Percentiles rank a stretch among this genome's conserved stretches.
Evolutionary conservation across 2,329 filamentous ascomycete genomes (phyloP).

Genomic region (Grosmannia clavigera): DNA sequence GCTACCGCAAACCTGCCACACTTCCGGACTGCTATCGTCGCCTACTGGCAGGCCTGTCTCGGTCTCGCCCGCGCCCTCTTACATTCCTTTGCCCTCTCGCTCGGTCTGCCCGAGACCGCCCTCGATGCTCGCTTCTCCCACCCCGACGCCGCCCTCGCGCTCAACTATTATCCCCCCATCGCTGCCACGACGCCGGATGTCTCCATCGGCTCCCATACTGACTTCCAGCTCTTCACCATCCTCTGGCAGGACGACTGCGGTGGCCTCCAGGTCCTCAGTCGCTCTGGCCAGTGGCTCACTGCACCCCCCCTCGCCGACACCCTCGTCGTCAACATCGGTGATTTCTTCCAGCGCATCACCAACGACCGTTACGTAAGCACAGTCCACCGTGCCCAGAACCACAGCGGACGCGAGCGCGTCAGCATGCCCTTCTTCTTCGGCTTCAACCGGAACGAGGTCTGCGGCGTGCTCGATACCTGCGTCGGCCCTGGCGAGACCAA

Average conservation of each 20-base stretch:
- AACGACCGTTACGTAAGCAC: constrained; percentile 9
- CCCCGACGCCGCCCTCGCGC: constrained; percentile 30
- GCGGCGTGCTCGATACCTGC: constrained; percentile 7
- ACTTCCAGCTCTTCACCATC: constrained; percentile 31
- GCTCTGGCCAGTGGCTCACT: constrained; percentile 5
- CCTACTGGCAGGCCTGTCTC: constrained; percentile 36
- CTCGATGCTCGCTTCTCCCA: constrained; percentile 42
- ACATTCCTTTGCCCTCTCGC: constrained; percentile 38
- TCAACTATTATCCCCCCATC: constrained; percentile 28
- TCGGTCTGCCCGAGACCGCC: constrained; percentile 39
- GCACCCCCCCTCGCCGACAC: constrained; percentile 5
- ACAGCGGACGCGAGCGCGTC: constrained; percentile 7
- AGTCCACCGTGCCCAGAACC: constrained; percentile 9
- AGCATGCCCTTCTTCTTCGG: constrained; percentile 11
- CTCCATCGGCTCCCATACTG: constrained; percentile 46
- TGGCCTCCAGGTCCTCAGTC: constrained; percentile 8
- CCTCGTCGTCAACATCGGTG: constrained; percentile 8
- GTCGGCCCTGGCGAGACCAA: constrained; percentile 5
- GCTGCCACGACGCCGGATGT: constrained; percentile 15
- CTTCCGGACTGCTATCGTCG: constrained; percentile 33
- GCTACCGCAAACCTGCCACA: constrained; percentile 31
- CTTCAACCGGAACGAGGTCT: constrained; percentile 14
- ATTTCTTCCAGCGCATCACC: constrained; percentile 10
- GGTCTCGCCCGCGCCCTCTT: constrained; percentile 28
- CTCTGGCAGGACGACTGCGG: constrained; percentile 8